Percentiles rank a stretch among this genome's conserved stretches.
Conservation (phyloP, 2,329 filamentous ascomycete species). For the Colletotrichum ledebouriae region DNA sequence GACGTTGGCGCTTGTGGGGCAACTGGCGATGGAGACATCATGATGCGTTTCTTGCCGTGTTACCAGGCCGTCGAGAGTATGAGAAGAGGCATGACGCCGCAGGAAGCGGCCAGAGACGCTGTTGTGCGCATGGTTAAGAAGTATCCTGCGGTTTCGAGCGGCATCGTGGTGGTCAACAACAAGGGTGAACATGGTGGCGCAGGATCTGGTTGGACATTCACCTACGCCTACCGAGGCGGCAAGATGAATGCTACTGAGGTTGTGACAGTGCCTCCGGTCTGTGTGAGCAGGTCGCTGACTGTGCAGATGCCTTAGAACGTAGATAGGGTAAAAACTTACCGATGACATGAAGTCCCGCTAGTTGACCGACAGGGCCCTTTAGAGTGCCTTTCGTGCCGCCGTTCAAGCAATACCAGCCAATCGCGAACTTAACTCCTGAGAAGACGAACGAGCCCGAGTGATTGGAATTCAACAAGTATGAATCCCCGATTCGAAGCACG, state of each 20-base stretch:
- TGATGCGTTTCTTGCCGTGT: slow-evolving; percentile 70
- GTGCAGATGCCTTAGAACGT: slow-evolving; percentile 1
- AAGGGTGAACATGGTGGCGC: slow-evolving; percentile 64
- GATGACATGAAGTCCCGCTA: no score
- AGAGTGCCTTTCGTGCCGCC: no score
- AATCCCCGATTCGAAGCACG: no score
- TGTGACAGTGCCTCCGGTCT: slow-evolving; percentile 53
- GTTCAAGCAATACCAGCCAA: no score
- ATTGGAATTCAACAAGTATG: no score
- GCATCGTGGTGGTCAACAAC: slow-evolving; percentile 64
- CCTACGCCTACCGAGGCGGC: slow-evolving; percentile 64
- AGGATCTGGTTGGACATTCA: slow-evolving; percentile 67
- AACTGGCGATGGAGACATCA: slow-evolving; percentile 69
- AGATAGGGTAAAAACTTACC: background rate
- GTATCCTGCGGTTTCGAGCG: slow-evolving; percentile 61
- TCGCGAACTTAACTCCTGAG: no score
- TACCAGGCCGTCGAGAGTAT: slow-evolving; percentile 70
- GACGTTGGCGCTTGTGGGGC: slow-evolving; percentile 68
- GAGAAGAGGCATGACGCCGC: slow-evolving; percentile 61
- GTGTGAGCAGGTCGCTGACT: slow-evolving; percentile 10
- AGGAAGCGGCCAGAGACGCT: slow-evolving; percentile 63
- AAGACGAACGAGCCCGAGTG: no score
- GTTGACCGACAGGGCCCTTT: no score
- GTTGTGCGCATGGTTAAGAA: slow-evolving; percentile 63
- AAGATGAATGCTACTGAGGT: slow-evolving; percentile 61